phyloP scores from a whole-genome alignment of 164 flowering plant genomes.

The Stephania japonica region DNA sequence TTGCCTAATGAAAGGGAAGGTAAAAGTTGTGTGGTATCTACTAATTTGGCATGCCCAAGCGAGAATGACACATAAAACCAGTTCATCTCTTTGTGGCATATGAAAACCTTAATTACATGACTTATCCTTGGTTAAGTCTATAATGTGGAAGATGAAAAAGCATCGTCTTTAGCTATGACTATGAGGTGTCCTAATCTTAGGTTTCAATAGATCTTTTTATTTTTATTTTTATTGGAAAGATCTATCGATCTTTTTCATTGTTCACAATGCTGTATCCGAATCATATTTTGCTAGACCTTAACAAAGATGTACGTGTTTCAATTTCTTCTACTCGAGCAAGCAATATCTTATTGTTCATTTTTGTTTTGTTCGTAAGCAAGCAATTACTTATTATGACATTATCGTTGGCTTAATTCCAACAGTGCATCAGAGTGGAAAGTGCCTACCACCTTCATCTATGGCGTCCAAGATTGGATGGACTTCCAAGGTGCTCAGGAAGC shows the following conservation, averaged over 20 bases:
- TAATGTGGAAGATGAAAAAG: background rate
- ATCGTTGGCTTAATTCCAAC: constrained; percentile 16
- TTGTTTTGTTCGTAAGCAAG: background rate
- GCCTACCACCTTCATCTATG: constrained; percentile 91
- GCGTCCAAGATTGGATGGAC: constrained; percentile 86
- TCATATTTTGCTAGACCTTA: too few species aligned
- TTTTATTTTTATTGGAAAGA: too few species aligned
- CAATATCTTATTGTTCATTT: background rate
- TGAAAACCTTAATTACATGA: background rate
- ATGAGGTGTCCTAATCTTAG: background rate
- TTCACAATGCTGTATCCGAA: too few species aligned
- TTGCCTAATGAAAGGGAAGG: too few species aligned
- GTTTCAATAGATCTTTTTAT: background rate
- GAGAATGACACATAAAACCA: too few species aligned
- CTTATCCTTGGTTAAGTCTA: background rate
- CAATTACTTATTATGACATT: background rate
- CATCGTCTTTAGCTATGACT: background rate
- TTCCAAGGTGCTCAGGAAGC: constrained; percentile 89
- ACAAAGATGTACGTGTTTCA: too few species aligned
- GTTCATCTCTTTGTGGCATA: background rate
- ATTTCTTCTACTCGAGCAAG: background rate
- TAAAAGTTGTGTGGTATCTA: too few species aligned
- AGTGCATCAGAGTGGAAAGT: constrained; percentile 97
- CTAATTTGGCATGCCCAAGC: too few species aligned
- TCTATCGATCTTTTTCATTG: too few species aligned